Evolutionary conservation across 352 stramenopile species (phyloP), one percentile per base, ranked within the genome.

Genomic region (Halophytophthora polymorphica): DNA sequence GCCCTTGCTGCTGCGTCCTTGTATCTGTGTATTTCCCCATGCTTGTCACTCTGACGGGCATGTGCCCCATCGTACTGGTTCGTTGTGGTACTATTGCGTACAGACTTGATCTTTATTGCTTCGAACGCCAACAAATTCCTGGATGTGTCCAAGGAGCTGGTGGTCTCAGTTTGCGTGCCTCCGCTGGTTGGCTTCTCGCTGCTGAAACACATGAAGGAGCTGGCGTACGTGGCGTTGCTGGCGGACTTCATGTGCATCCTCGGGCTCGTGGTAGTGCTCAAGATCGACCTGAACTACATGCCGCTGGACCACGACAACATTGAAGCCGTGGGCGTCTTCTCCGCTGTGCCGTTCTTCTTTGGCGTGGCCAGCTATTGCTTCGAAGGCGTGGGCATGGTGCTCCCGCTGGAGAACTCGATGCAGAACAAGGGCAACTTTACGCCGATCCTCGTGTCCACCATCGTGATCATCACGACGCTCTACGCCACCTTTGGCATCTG

Each of bases 21-120:
- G 8, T 12, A 39, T 49, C n/a, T 36, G 6, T 44, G 25, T 11
- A 21, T 35, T 19, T 21, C 8, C n/a, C 11, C 11, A 22, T 25
- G 18, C 2, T 31, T 13, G 18, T 37, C 13, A 10, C 41, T 11
- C 31, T 59, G 37, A 51, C 14, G n/a, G n/a, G n/a, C n/a, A n/a
- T n/a, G n/a, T n/a, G n/a, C n/a, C n/a, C n/a, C n/a, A n/a, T n/a
- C n/a, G n/a, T n/a, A n/a, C n/a, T n/a, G n/a, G 21, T 21, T 17
- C 41, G 10, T 48, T 19, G 12, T 14, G 15, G 23, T 18, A 47
- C 46, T 46, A 21, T 46, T 31, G 50, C 10, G 12, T 44, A 1
- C 39, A 88, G 77, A 97, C 53, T 69, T 97, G 36, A 96, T 96
- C 64, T 97, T 97, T 52, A 96, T 97, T 42, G 72, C 84, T 11